Evolutionary conservation across 306 rosid species (phyloP), one percentile per base, ranked within the genome.

Genomic region (Prunus mira): DNA sequence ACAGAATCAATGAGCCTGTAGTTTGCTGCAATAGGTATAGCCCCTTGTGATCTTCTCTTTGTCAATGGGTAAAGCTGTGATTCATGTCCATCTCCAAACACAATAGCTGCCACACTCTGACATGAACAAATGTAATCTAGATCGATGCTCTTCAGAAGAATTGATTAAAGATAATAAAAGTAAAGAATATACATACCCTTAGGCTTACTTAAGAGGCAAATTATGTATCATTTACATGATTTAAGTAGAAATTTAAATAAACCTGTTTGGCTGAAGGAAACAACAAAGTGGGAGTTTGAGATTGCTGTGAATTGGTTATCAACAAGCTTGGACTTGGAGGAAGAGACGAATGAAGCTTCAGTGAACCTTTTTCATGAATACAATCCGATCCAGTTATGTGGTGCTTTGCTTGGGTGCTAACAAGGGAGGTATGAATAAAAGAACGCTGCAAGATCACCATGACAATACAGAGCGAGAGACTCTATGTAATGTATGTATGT

Each of bases 1-100:
- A 82, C 83, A 5, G 68, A 73, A 62, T 85, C 88, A 32, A 85
- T 78, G 3, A 85, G 88, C 22, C 83, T 78, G 52, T 81, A 81
- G n/a, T 82, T 76, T n/a, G 86, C 85, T 27, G 83, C 86, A 9
- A 81, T 75, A 11, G 88, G 88, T 27, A 85, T 58, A 18, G 88
- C 88, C 28, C 79, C 86, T 76, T 81, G 79, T 12, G 86, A 71
- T 78, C 85, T 78, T 67, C 81, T 74, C 85, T 79, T 81, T 20
- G 88, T 85, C 73, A 85, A 68, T 9, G 86, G 86, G 65, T 81
- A 76, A 32, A 85, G 86, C 63, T 67, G 73, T 27, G 88, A 63
- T 24, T 60, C 81, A 11, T 79, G 60, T 45, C 79, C 88, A 49
- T 79, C 86, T 30, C 86, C 88, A n/a, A 78, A 76, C 27, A 85